A percentile compares a stretch with the other conserved stretches of the same genome.
Conservation (phyloP, 306 rosid genomes). For the Gastrolobium bilobum region DNA sequence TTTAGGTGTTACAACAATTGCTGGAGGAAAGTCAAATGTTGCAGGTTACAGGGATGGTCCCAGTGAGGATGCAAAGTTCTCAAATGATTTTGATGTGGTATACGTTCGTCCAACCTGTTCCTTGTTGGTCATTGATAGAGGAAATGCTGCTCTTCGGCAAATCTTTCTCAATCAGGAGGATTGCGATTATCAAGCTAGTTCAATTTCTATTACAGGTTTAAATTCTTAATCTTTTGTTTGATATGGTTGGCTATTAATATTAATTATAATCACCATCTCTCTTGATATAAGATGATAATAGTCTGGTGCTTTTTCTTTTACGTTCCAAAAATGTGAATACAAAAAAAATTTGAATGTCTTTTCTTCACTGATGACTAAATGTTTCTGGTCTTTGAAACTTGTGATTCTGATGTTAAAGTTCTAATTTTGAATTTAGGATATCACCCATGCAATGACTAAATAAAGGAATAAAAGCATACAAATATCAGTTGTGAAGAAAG, state of each 20-base stretch:
- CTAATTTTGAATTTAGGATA: constrained; percentile 10
- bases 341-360: constrained; percentile 30
- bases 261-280: not conserved
- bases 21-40: constrained; percentile 95
- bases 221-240: constrained; percentile 18
- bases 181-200: constrained; percentile 80
- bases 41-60: constrained; percentile 99
- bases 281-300: constrained; percentile 14
- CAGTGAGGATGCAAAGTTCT: constrained; percentile 96
- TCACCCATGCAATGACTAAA: not conserved
- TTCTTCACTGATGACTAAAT: constrained; percentile 25
- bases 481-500: constrained; percentile 19
- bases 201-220: constrained; percentile 88
- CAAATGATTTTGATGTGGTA: constrained; percentile 92
- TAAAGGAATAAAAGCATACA: not conserved
- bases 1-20: constrained; percentile 94
- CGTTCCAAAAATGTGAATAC: constrained; percentile 8
- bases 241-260: not conserved
- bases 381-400: not conserved
- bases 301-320: constrained; percentile 27
- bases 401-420: constrained; percentile 40
- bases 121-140: constrained; percentile 94
- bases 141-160: constrained; percentile 96
- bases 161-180: constrained; percentile 89
- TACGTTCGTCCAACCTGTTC: constrained; percentile 90